These are phyloP conservation scores for Colletotrichum musicola DNA, from an alignment of 2,329 filamentous ascomycete species.

Conservation along the genomic window DNA sequence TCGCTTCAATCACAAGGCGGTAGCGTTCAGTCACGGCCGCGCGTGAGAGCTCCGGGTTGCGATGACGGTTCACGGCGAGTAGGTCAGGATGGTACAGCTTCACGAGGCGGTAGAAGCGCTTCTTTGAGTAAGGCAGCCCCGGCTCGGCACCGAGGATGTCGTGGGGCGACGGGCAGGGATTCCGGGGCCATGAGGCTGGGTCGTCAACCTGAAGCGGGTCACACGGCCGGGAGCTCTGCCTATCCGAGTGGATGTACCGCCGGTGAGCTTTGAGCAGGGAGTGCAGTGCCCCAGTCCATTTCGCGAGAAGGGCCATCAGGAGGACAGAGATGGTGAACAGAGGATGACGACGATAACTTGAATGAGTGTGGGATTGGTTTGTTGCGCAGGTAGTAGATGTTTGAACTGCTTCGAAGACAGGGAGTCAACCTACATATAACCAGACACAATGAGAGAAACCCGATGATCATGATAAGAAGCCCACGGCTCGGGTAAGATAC, in stretches of 20 bases:
- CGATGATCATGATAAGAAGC: neutral
- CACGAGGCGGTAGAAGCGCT: conserved; percentile 37
- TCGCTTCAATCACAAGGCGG: conserved; percentile 38
- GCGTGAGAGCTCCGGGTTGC: neutral
- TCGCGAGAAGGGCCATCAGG: neutral
- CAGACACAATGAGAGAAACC: no score
- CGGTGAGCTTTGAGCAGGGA: conserved; percentile 3
- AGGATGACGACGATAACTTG: no score
- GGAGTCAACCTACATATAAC: no score
- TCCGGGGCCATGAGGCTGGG: conserved; percentile 31
- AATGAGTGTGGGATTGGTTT: neutral
- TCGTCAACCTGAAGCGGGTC: neutral
- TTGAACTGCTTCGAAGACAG: neutral
- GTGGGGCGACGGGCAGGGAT: conserved; percentile 36
- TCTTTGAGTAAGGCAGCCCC: conserved; percentile 37
- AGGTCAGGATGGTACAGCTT: conserved; percentile 43
- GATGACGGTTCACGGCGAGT: neutral
- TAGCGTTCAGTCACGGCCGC: conserved; percentile 34
- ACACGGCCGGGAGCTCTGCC: neutral
- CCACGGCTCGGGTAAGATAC: neutral
- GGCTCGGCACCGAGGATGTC: conserved; percentile 32
- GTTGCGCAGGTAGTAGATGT: neutral
- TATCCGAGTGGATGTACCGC: neutral
- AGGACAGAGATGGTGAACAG: no score
- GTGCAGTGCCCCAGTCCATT: neutral